Percentiles rank a stretch among this genome's conserved stretches.
Evolutionary conservation across 306 rosid species (phyloP).

Genomic region (Cicer pinnatifidum): DNA sequence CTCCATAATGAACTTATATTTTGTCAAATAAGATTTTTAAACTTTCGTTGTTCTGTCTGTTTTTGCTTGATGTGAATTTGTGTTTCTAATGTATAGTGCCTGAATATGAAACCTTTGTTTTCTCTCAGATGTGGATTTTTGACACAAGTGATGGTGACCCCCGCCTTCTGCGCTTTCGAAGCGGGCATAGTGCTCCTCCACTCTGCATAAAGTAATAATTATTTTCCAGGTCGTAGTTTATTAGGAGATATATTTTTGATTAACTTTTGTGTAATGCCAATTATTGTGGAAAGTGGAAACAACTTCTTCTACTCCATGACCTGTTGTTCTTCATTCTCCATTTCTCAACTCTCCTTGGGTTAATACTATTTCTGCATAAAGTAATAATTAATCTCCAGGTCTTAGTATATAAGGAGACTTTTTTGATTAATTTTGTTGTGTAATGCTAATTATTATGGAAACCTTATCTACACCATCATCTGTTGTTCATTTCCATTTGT

Average conservation of each 20-base stretch:
- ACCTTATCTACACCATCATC: background rate
- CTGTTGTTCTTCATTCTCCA: background rate
- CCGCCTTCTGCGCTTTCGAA: conserved; percentile 83
- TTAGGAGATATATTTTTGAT: background rate
- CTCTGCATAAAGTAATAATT: conserved; percentile 79
- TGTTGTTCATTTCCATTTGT: background rate
- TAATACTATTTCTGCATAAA: conserved; percentile 46
- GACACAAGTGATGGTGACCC: conserved; percentile 94
- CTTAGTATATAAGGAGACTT: conserved; percentile 35
- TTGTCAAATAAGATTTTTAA: background rate
- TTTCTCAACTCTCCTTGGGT: conserved; percentile 3
- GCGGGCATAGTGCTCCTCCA: conserved; percentile 98
- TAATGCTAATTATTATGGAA: background rate
- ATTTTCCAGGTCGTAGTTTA: conserved; percentile 43
- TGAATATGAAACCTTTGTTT: conserved; percentile 7
- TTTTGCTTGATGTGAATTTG: conserved; percentile 16
- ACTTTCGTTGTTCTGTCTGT: conserved; percentile 9
- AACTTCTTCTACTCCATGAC: background rate
- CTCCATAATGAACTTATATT: background rate
- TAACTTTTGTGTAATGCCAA: conserved; percentile 1
- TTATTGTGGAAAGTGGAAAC: background rate
- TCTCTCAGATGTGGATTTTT: conserved; percentile 88
- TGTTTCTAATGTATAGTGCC: conserved; percentile 11
- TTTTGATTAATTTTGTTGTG: background rate
- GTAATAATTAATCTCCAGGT: conserved; percentile 54